Evolutionary conservation across 1,284 basidiomycete genomes (phyloP).

Genomic region (Farysia itapuensis): DNA sequence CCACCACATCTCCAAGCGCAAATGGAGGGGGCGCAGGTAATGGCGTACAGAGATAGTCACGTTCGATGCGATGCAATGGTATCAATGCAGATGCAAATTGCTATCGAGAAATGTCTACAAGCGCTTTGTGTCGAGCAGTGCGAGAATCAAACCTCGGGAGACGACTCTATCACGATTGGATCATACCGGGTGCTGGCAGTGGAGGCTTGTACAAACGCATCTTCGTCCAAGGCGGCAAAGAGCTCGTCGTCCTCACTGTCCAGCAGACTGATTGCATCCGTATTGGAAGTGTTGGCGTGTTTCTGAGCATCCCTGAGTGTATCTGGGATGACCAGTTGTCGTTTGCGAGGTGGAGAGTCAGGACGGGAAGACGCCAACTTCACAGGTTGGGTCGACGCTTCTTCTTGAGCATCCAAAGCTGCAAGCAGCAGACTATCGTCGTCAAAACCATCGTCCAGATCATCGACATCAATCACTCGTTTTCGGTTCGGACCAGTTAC

Average conservation of each 20-base stretch:
- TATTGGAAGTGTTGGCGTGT: no score
- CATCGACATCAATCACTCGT: not conserved
- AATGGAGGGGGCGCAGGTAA: not conserved
- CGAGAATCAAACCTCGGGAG: constrained; percentile 17
- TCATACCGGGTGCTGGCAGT: constrained; percentile 8
- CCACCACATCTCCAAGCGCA: not conserved
- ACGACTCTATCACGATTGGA: constrained; percentile 33
- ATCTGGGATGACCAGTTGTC: not conserved
- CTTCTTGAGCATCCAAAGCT: constrained; percentile 15
- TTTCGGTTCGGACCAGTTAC: not conserved
- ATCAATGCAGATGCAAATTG: no score
- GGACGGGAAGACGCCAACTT: not conserved
- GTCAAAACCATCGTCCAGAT: constrained; percentile 2
- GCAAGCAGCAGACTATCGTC: constrained; percentile 29
- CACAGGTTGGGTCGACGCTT: no score
- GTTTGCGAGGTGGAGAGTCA: not conserved
- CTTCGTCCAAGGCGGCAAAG: constrained; percentile 1
- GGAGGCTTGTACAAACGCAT: not conserved
- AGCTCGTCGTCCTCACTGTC: constrained; percentile 30
- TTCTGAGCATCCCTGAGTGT: not conserved
- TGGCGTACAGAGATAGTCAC: not conserved
- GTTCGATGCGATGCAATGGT: not conserved
- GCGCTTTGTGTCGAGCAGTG: constrained; percentile 1
- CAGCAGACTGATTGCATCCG: constrained; percentile 15
- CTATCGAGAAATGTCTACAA: not conserved